Evolutionary conservation across 805 yeast species (phyloP).

Genomic region (Phaffomyces thermotolerans): DNA sequence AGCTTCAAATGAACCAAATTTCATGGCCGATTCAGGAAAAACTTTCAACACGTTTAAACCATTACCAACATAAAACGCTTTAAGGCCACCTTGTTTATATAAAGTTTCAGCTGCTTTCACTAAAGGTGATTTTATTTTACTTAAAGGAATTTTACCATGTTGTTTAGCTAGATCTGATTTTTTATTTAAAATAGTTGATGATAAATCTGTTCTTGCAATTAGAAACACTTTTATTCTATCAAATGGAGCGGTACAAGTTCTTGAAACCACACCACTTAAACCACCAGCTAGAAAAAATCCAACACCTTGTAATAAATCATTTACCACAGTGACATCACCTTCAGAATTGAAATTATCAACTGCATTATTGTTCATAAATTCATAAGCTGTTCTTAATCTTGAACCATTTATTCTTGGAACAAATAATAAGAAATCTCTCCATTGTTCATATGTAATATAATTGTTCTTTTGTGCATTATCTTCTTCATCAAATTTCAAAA

Average conservation of each 20-base stretch:
- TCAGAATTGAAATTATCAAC: constrained; percentile 81
- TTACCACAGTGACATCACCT: constrained; percentile 83
- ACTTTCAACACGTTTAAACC: constrained; percentile 91
- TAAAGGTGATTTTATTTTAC: constrained; percentile 62
- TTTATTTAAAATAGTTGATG: constrained; percentile 60
- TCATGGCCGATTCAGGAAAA: constrained; percentile 95
- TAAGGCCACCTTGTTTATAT: constrained; percentile 83
- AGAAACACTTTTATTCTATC: constrained; percentile 91
- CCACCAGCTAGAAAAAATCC: constrained; percentile 96
- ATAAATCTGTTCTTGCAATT: constrained; percentile 81
- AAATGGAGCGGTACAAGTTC: constrained; percentile 96
- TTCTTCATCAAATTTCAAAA: constrained; percentile 10
- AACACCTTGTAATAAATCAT: constrained; percentile 72
- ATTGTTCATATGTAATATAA: constrained; percentile 73
- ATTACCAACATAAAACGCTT: constrained; percentile 89
- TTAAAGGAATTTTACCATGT: constrained; percentile 29
- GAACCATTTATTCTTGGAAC: constrained; percentile 79
- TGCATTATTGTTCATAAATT: constrained; percentile 66
- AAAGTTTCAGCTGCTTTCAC: constrained; percentile 73
- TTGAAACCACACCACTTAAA: constrained; percentile 86
- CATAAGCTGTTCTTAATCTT: constrained; percentile 72
- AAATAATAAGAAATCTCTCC: constrained; percentile 73
- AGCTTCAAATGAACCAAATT: constrained; percentile 91
- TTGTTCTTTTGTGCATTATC: constrained; percentile 44
- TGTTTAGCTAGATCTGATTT: constrained; percentile 41